These are phyloP conservation scores for Cucumis hystrix DNA, from an alignment of 306 rosid genomes.

Conservation along the genomic window DNA sequence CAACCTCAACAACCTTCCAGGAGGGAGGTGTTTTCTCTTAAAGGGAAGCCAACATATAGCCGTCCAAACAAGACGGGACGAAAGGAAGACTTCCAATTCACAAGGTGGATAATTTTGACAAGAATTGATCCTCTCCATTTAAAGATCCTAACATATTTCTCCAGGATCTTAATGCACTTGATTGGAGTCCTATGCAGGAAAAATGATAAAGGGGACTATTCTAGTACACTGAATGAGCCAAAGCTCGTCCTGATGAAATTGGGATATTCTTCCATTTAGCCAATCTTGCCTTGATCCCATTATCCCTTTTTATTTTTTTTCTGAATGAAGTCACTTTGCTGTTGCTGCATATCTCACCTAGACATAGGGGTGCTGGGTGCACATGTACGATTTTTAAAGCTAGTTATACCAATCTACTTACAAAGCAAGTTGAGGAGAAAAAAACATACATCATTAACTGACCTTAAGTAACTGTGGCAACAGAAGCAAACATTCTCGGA, in stretches of 20 bases:
- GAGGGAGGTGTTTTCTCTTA: not conserved
- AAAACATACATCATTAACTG: conserved; percentile 13
- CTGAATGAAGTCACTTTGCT: not conserved
- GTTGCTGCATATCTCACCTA: not conserved
- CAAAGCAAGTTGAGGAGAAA: not conserved
- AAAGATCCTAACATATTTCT: not conserved
- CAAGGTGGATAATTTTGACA: not conserved
- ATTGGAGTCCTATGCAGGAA: not conserved
- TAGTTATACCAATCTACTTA: not conserved
- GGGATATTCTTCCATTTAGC: not conserved
- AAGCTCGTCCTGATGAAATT: not conserved
- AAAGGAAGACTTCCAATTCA: not conserved
- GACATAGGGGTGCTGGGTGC: not conserved
- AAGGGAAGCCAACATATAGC: not conserved
- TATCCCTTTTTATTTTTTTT: not conserved
- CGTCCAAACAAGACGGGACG: not conserved
- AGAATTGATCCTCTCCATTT: not conserved
- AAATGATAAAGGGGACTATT: not conserved
- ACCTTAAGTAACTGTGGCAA: conserved; percentile 91
- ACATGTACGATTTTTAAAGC: not conserved
- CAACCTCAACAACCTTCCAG: not conserved
- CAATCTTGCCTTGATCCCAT: not conserved
- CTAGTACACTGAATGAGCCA: not conserved
- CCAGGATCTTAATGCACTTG: not conserved
- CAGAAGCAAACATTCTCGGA: conserved; percentile 88